Evolutionary conservation across 106 monocot species (phyloP).

Genomic region (Dioscorea alata): DNA sequence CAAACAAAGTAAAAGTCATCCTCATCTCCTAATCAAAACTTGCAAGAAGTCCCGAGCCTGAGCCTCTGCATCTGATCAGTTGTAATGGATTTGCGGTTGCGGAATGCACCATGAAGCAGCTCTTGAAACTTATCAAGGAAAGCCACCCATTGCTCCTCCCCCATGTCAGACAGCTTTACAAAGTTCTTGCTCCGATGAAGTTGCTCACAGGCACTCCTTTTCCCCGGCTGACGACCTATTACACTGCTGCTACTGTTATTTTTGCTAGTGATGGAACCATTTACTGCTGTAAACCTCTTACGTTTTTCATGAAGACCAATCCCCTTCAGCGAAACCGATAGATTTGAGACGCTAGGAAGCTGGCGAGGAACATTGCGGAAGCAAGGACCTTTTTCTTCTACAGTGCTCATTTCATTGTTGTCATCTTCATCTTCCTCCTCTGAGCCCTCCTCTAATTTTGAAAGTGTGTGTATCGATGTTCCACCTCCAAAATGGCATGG

Average conservation of each 20-base stretch:
- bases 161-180: conserved; percentile 76
- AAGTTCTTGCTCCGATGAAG: conserved; percentile 52
- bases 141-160: conserved; percentile 59
- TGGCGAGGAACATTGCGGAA: neutral
- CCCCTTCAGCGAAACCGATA: conserved; percentile 48
- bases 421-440: conserved; percentile 60
- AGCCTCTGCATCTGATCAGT: conserved; percentile 36
- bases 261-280: conserved; percentile 3
- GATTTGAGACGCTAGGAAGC: conserved; percentile 28
- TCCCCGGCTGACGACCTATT: conserved; percentile 11
- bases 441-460: conserved; percentile 57
- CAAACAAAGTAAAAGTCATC: conserved; percentile 12
- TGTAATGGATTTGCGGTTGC: conserved; percentile 19
- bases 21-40: conserved; percentile 48
- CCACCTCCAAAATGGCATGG: conserved; percentile 22
- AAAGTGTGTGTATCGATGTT: conserved; percentile 40
- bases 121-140: conserved; percentile 79
- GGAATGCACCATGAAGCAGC: conserved; percentile 39
- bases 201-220: conserved; percentile 58
- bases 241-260: conserved; percentile 5
- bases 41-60: conserved; percentile 60
- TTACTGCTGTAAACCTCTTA: neutral
- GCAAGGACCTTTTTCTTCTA: neutral
- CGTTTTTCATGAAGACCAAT: conserved; percentile 31
- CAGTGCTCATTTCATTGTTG: neutral